Base-by-base conservation (phyloP, 257 asterid genomes). In the Solanum dulcamara region DNA sequence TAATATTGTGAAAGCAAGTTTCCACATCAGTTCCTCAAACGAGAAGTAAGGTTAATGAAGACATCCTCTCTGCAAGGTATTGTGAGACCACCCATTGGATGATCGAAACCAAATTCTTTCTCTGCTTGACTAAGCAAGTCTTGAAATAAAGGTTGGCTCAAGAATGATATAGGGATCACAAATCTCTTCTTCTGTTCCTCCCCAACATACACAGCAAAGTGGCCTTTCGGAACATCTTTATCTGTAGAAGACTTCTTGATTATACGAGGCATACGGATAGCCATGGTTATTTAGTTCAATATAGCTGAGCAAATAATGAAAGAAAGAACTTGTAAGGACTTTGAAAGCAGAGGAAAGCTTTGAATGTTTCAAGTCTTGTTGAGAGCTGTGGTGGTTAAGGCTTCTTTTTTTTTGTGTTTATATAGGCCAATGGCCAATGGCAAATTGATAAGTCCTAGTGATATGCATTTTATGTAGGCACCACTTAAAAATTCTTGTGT, bases 31-130 rank as follows among this genome's bases (percentile, higher is more conserved):
- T 44, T 77, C 38, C 83, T 77, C 62, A 93, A 80, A 4, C 71
- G 84, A 30, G 92, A 86, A 20, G 90, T 86, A 60, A 91, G 38
- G 70, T 89, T 53, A 17, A 71, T 13, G 60, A 93, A 93, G 26
- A 84, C 50, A n/a, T 87, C 90, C 66, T 86, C 85, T 44, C 83
- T 75, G 85, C 93, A 92, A 10, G 93, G 95, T 26, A 92, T 87
- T 5, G 93, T 91, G 11, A 92, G 91, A 50, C 96, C 93, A 0
- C 94, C 96, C 93, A 90, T 91, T 6, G 94, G 94, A 87, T 91
- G 93, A 74, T 88, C 20, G 80, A 87, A 91, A 5, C 94, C 88
- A 70, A 85, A 85, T 85, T 88, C 90, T 81, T 79, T 85, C 64
- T 92, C 93, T 3, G 90, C 91, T 64, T 80, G 90, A 7, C 68